Evolutionary conservation across 1,139 yeast species (phyloP).

Genomic region (Debaryomyces coudertii): DNA sequence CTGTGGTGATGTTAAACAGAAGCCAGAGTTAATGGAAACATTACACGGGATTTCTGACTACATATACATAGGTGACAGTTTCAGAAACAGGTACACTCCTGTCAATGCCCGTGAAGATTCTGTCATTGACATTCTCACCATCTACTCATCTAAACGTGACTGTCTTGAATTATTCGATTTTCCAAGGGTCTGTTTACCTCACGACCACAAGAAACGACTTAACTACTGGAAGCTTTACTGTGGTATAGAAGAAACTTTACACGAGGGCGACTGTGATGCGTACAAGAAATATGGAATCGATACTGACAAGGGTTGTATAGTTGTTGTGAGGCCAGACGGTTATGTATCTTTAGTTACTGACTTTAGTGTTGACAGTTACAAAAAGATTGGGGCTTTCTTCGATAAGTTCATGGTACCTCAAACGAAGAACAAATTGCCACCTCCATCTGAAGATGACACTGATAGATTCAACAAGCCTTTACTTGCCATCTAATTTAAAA

Average conservation of each 20-base stretch:
- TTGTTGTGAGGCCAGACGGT: conserved; percentile 39
- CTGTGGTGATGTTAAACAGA: conserved; percentile 24
- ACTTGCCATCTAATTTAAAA: conserved; percentile 1
- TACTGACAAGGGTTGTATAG: conserved; percentile 26
- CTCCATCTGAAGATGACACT: conserved; percentile 1
- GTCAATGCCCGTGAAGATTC: conserved; percentile 23
- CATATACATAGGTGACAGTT: conserved; percentile 17
- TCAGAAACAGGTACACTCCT: conserved; percentile 28
- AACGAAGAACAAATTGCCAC: conserved; percentile 7
- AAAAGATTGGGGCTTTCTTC: conserved; percentile 25
- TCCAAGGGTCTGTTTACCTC: conserved; percentile 30
- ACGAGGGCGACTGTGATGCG: conserved; percentile 24
- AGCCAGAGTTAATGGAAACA: conserved; percentile 15
- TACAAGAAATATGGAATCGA: conserved; percentile 30
- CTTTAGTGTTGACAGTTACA: conserved; percentile 20
- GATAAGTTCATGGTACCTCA: conserved; percentile 25
- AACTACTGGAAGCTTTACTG: conserved; percentile 34
- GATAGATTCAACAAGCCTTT: conserved; percentile 3
- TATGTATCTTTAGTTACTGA: conserved; percentile 30
- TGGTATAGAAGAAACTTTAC: conserved; percentile 27
- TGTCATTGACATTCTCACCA: conserved; percentile 28
- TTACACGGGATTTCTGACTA: conserved; percentile 22
- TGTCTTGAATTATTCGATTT: conserved; percentile 29
- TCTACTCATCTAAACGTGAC: conserved; percentile 24
- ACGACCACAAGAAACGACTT: conserved; percentile 28